These are phyloP conservation scores for Apiotrichum akiyoshidainum DNA, from an alignment of 1,284 basidiomycete species.

Conservation along the genomic window DNA sequence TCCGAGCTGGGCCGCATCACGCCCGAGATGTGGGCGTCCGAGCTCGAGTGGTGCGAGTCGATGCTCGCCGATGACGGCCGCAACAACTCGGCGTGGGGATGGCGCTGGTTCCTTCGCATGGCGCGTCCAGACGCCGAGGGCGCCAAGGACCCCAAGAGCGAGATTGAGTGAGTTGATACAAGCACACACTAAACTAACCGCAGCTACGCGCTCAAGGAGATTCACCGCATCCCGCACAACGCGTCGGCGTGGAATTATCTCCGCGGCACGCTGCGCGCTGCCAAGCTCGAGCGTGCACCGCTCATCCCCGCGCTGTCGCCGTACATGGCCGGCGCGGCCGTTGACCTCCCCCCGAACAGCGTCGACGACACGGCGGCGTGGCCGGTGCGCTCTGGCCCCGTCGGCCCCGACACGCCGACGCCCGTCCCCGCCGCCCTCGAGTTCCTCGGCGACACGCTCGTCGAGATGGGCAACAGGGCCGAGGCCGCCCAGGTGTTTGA, in stretches of 20 bases:
- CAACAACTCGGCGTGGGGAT: constrained; percentile 98
- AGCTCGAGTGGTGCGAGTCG: constrained; percentile 71
- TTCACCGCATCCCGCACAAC: constrained; percentile 85
- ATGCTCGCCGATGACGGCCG: constrained; percentile 75
- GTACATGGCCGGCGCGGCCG: constrained; percentile 54
- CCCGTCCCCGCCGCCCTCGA: constrained; percentile 76
- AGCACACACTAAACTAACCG: constrained; percentile 45
- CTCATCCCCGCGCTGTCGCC: constrained; percentile 63
- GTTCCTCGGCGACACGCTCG: constrained; percentile 75
- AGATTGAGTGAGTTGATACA: constrained; percentile 68
- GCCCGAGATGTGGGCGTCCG: constrained; percentile 69
- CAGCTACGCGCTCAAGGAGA: constrained; percentile 65
- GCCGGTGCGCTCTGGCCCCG: constrained; percentile 46
- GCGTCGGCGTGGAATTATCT: constrained; percentile 92
- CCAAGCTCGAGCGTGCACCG: constrained; percentile 55
- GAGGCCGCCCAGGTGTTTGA: constrained; percentile 63
- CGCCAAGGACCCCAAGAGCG: constrained; percentile 52
- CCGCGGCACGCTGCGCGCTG: constrained; percentile 56
- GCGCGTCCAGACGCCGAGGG: constrained; percentile 57
- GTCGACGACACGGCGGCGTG: constrained; percentile 28
- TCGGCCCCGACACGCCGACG: constrained; percentile 64
- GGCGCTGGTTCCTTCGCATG: constrained; percentile 89
- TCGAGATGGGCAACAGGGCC: constrained; percentile 56
- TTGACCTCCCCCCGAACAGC: constrained; percentile 26
- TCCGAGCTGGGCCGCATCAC: constrained; percentile 41